Percentiles rank a stretch among this genome's conserved stretches.
Evolutionary conservation across 495 filamentous ascomycete species (phyloP).

Genomic region (Viridothelium virens): DNA sequence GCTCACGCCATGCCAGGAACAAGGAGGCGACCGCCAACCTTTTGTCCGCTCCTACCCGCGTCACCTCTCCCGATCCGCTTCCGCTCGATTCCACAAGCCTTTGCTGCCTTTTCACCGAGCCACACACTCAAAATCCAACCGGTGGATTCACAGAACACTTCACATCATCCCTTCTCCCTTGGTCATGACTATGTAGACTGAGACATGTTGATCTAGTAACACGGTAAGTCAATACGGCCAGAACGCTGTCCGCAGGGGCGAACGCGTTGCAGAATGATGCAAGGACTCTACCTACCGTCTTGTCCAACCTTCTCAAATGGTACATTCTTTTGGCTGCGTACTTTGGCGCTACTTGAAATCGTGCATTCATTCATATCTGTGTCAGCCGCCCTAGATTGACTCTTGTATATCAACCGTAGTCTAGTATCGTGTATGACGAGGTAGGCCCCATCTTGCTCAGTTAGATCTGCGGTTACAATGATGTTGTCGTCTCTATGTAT

Average conservation of each 20-base stretch:
- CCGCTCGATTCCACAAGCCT: no score
- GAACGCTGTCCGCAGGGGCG: background rate
- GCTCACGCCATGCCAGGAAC: background rate
- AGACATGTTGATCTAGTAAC: background rate
- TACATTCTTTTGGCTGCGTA: background rate
- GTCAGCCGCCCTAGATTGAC: conserved; percentile 1
- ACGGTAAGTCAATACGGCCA: background rate
- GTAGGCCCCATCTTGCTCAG: background rate
- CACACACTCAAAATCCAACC: background rate
- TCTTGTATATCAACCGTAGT: background rate
- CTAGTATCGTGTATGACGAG: no score
- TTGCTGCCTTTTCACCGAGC: no score
- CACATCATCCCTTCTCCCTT: background rate
- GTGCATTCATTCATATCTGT: background rate
- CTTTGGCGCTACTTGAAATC: background rate
- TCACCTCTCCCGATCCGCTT: no score
- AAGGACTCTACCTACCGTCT: background rate
- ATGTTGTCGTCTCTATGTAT: background rate
- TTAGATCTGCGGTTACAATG: background rate
- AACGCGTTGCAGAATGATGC: background rate
- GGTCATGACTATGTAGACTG: background rate
- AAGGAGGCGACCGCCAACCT: conserved; percentile 5
- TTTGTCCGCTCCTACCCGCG: background rate
- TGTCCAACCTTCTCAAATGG: background rate
- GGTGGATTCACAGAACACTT: background rate